phyloP scores from a whole-genome alignment of 2,329 filamentous ascomycete species.

The Xylariaceae sp. region DNA sequence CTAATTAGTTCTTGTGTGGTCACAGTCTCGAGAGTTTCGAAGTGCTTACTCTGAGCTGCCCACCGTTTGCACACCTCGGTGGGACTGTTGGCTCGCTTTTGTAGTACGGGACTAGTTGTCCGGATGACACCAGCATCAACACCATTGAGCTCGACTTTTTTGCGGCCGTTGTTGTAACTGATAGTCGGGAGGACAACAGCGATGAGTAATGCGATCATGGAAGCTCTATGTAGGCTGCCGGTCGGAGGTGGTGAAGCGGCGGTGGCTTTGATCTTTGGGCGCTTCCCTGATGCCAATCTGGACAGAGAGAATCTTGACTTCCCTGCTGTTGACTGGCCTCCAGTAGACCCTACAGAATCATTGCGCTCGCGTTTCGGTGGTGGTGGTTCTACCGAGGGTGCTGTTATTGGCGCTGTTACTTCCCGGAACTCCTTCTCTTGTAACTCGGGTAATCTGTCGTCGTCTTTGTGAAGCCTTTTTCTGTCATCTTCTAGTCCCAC shows the following conservation, averaged over 20 bases:
- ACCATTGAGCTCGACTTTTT: constrained; percentile 40
- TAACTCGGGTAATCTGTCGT: constrained; percentile 19
- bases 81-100: constrained; percentile 44
- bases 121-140: constrained; percentile 48
- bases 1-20: constrained; percentile 9
- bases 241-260: constrained; percentile 43
- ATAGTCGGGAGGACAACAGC: constrained; percentile 49
- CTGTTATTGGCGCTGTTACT: constrained; percentile 22
- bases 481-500: constrained; percentile 40
- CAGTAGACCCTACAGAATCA: constrained; percentile 20
- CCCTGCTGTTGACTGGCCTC: constrained; percentile 16
- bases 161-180: constrained; percentile 41
- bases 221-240: constrained; percentile 42
- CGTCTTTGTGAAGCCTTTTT: constrained; percentile 20
- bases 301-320: constrained; percentile 40
- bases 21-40: background rate
- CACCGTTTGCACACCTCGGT: constrained; percentile 63
- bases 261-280: constrained; percentile 43
- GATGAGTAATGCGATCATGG: constrained; percentile 49
- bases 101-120: constrained; percentile 28
- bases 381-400: constrained; percentile 23
- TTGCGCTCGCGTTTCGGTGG: constrained; percentile 29
- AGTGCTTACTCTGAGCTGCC: constrained; percentile 58
- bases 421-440: constrained; percentile 34
- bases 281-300: constrained; percentile 38